Evolutionary conservation across 768 basidiomycete genomes (phyloP).

Genomic region (Serendipita sp.): DNA sequence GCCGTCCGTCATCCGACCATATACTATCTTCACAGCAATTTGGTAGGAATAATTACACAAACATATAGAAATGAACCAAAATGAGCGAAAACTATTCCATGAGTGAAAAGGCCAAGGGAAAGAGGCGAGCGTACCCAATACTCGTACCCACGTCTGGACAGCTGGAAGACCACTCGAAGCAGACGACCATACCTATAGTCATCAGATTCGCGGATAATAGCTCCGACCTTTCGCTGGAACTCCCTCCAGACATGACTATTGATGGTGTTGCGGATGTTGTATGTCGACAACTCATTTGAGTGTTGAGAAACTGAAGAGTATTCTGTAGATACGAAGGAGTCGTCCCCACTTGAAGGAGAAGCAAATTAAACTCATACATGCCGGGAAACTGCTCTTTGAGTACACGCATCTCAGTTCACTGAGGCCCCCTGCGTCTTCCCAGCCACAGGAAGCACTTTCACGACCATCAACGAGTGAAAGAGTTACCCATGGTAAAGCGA

Average conservation of each 20-base stretch:
- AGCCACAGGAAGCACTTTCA: background rate
- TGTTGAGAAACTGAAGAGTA: background rate
- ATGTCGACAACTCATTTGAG: background rate
- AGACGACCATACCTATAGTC: background rate
- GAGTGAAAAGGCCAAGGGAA: background rate
- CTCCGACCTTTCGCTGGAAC: background rate
- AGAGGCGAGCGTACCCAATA: slow-evolving; percentile 6
- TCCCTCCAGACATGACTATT: background rate
- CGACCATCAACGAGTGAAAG: background rate
- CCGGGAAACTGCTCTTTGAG: background rate
- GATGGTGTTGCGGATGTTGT: background rate
- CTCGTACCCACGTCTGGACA: background rate
- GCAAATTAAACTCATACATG: background rate
- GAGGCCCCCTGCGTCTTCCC: background rate
- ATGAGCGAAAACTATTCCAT: background rate
- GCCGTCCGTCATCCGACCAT: too few species aligned
- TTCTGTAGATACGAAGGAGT: background rate
- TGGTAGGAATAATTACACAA: background rate
- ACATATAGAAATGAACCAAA: background rate
- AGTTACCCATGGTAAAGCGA: background rate
- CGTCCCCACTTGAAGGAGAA: background rate
- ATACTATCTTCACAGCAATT: background rate
- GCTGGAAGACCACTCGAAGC: background rate
- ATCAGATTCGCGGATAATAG: background rate
- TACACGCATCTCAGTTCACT: background rate